Base-by-base conservation (phyloP, 352 stramenopile species). In the Globisporangium rhizosaccharum region DNA sequence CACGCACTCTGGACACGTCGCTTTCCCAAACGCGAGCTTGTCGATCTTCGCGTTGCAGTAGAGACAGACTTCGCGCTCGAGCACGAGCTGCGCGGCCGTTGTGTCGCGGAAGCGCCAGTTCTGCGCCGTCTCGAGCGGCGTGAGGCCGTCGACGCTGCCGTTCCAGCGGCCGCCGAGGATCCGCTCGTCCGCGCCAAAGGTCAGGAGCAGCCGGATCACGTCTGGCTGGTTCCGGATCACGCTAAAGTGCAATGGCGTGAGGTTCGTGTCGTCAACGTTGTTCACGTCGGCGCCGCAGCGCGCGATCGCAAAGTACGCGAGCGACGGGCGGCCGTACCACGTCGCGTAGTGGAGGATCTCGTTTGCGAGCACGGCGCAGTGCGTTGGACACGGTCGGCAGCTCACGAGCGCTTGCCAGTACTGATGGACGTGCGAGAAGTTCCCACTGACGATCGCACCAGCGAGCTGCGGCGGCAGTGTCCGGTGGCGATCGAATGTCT, bases 41-140 rank as follows among this genome's bases (percentile, higher is more conserved):
- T 90, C 79, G 41, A 92, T 87, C 50, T 77, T 79, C 12, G 66
- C 59, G 64, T 93, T 93, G 72, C 85, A 95, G 55, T 75, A 90
- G 48, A 95, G 62, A 57, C 85, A 95, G 15, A 93, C 61, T n/a
- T 88, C 75, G 36, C 68, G 71, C 41, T 87, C 74, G 26, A 95
- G 65, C 26, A 95, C 77, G 49, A 88, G 67, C 15, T 68, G 72
- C 42, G 68, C 79, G 0, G 85, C 85, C 1, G 71, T 76, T 3
- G 85, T 88, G 59, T 92, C 82, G n/a, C 70, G 54, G 26, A 81
- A 84, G 47, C 72, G 76, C 83, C 85, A 93, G 59, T 78, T 64
- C 47, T 77, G 54, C 18, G 79, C 71, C 1, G 85, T 72, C 26
- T 91, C 75, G 20, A 87, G 53, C 12, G 85, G 76, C 1, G 85